These are phyloP conservation scores for Oryza punctata DNA, from an alignment of 176 grass and related monocot species.

Conservation along the genomic window DNA sequence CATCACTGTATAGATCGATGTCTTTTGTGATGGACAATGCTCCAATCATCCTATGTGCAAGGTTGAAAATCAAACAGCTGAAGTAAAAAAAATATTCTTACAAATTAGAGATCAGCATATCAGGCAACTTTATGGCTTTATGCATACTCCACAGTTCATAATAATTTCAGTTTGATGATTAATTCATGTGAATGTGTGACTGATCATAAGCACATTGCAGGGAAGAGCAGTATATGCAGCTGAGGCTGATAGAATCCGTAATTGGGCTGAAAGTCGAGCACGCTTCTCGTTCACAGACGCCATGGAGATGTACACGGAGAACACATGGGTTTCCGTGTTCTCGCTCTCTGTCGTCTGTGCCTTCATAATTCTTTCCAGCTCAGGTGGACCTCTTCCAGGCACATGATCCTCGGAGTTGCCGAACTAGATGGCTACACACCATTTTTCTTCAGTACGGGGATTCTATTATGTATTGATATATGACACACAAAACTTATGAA, in stretches of 20 bases:
- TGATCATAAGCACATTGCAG: slow-evolving; percentile 32
- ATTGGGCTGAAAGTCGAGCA: slow-evolving; percentile 94
- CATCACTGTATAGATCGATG: background rate
- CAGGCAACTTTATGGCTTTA: background rate
- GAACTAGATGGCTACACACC: background rate
- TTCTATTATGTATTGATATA: slow-evolving; percentile 20
- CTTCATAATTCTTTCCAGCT: slow-evolving; percentile 96
- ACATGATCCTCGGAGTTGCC: slow-evolving; percentile 45
- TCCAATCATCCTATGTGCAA: background rate
- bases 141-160: background rate
- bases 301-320: slow-evolving; percentile 98
- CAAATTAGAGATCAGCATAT: background rate
- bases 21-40: background rate
- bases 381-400: slow-evolving; percentile 68
- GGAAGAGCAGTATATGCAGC: slow-evolving; percentile 94
- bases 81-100: background rate
- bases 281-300: slow-evolving; percentile 94
- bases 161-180: background rate
- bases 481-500: background rate
- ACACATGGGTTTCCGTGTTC: slow-evolving; percentile 96
- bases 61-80: background rate
- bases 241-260: slow-evolving; percentile 90
- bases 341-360: slow-evolving; percentile 95
- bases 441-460: background rate
- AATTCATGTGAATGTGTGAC: background rate